These are phyloP conservation scores for Reutealis trisperma DNA, from an alignment of 345 rosid species.

Conservation along the genomic window DNA sequence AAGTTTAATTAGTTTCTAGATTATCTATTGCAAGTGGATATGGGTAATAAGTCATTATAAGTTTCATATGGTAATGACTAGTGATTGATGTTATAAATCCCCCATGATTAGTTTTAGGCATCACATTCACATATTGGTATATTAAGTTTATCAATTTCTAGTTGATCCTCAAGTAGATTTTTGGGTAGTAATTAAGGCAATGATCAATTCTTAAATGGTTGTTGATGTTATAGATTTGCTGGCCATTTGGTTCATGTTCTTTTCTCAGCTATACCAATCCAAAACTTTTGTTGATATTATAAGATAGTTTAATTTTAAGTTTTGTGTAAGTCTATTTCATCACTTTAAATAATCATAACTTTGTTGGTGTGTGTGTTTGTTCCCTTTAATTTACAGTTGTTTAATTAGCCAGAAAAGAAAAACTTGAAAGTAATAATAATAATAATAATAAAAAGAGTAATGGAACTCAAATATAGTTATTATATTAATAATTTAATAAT, in stretches of 20 bases:
- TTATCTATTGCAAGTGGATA: neutral
- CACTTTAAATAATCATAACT: no score
- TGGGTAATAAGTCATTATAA: neutral
- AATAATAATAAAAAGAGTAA: no score
- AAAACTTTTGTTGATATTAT: no score
- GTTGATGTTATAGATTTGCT: neutral
- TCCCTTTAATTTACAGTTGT: no score
- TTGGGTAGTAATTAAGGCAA: neutral
- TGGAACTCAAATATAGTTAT: no score
- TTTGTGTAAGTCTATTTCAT: no score
- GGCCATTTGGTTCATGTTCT: neutral
- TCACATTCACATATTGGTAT: neutral
- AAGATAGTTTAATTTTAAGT: no score
- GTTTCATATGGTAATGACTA: neutral
- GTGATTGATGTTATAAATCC: neutral
- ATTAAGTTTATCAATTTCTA: neutral
- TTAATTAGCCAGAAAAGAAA: no score
- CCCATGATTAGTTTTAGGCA: neutral
- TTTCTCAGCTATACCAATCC: neutral
- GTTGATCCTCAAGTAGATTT: neutral
- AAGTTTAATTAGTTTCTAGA: neutral
- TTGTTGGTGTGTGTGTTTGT: no score
- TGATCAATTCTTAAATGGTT: neutral
- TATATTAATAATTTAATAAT: no score
- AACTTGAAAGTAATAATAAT: no score